phyloP scores from a whole-genome alignment of 2,329 filamentous ascomycete species.

The Gnomoniopsis sp. region DNA sequence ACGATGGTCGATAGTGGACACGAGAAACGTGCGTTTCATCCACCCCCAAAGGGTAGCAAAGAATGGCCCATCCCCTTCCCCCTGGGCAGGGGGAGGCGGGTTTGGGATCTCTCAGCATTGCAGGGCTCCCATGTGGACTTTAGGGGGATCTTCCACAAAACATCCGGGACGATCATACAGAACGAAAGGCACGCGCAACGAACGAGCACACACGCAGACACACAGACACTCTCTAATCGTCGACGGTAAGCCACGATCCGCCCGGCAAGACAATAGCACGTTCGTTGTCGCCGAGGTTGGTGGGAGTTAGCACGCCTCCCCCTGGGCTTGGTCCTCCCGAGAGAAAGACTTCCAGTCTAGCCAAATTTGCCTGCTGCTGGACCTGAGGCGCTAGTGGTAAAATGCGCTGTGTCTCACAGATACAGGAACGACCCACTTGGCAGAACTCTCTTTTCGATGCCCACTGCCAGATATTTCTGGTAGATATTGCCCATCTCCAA shows the following conservation, averaged over 20 bases:
- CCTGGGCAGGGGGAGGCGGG: background rate
- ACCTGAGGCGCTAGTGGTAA: background rate
- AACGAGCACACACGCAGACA: background rate
- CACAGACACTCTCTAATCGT: too few species aligned
- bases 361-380: background rate
- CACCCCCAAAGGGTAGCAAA: conserved; percentile 5
- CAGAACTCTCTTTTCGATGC: background rate
- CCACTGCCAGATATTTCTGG: background rate
- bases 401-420: background rate
- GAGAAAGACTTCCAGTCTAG: background rate
- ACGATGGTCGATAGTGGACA: conserved; percentile 14
- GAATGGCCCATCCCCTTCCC: background rate
- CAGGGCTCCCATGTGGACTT: conserved; percentile 1
- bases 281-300: too few species aligned
- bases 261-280: too few species aligned
- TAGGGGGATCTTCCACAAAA: background rate
- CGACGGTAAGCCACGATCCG: too few species aligned
- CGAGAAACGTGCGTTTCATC: conserved; percentile 19
- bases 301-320: too few species aligned
- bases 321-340: background rate
- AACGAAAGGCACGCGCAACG: background rate
- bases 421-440: conserved; percentile 2
- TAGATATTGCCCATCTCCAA: background rate
- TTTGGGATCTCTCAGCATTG: background rate
- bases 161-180: background rate